Conservation (phyloP, 2,329 filamentous ascomycete genomes). For the Pezicula carpinea region DNA sequence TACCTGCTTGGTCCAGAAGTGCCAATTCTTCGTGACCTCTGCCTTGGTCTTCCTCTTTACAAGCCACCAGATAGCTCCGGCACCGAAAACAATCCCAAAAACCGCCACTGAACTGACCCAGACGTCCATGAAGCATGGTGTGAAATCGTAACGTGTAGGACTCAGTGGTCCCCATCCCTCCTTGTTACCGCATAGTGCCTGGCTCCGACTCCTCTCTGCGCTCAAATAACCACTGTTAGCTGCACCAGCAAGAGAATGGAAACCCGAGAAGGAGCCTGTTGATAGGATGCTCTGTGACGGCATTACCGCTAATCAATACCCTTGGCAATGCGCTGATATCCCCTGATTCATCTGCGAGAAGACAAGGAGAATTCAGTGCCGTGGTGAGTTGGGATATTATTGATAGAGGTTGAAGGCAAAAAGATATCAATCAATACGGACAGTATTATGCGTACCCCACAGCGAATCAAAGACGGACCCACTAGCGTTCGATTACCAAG, state of each 20-base stretch:
- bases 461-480: no score
- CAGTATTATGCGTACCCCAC: no score
- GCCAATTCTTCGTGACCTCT: slow-evolving; percentile 75
- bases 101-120: slow-evolving; percentile 75
- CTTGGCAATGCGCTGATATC: slow-evolving; percentile 4
- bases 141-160: slow-evolving; percentile 84
- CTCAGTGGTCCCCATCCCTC: slow-evolving; percentile 97
- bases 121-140: slow-evolving; percentile 93
- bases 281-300: slow-evolving; percentile 27
- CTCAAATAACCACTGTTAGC: slow-evolving; percentile 58
- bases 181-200: slow-evolving; percentile 79
- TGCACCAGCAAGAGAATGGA: slow-evolving; percentile 40
- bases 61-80: slow-evolving; percentile 75
- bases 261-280: slow-evolving; percentile 59
- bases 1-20: slow-evolving; percentile 92
- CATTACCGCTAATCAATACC: slow-evolving; percentile 9
- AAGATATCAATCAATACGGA: neutral
- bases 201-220: slow-evolving; percentile 33
- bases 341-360: slow-evolving; percentile 3
- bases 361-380: slow-evolving; percentile 11
- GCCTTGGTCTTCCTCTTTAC: slow-evolving; percentile 63
- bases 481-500: no score
- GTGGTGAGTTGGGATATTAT: neutral
- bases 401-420: neutral
- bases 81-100: slow-evolving; percentile 75